Evolutionary conservation across 1,284 basidiomycete genomes (phyloP).

Genomic region (Butyriboletus appendiculatus): DNA sequence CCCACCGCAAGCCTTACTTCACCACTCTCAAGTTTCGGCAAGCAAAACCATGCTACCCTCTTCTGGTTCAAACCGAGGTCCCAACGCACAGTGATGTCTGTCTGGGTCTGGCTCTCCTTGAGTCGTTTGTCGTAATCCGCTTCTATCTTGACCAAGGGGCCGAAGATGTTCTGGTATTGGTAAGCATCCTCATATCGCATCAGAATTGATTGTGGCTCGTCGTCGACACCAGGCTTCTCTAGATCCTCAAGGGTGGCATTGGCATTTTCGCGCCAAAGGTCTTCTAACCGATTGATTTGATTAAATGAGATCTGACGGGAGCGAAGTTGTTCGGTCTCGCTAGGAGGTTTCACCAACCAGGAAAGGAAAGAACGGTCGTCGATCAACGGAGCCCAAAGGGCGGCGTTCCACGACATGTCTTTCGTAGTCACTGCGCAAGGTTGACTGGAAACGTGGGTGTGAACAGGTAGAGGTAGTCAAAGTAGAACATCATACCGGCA

Average conservation of each 20-base stretch:
- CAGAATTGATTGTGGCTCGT: constrained; percentile 92
- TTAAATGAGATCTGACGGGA: constrained; percentile 95
- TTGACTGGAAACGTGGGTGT: constrained; percentile 57
- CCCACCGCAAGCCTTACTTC: constrained; percentile 97
- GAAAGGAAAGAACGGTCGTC: constrained; percentile 98
- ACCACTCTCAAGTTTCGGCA: constrained; percentile 97
- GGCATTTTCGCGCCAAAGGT: constrained; percentile 97
- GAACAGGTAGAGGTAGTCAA: constrained; percentile 4
- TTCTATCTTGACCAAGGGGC: constrained; percentile 98
- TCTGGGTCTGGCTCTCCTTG: constrained; percentile 98
- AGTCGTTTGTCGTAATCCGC: constrained; percentile 98
- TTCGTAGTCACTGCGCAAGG: constrained; percentile 97
- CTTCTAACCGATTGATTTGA: constrained; percentile 97
- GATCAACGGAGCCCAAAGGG: constrained; percentile 97
- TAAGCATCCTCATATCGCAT: constrained; percentile 97
- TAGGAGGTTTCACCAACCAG: constrained; percentile 98
- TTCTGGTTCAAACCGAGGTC: constrained; percentile 98
- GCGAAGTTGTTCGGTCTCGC: constrained; percentile 92
- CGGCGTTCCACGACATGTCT: constrained; percentile 98
- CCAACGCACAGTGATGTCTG: constrained; percentile 95
- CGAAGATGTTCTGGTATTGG: constrained; percentile 99
- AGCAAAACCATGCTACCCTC: constrained; percentile 93
- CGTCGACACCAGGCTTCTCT: constrained; percentile 94
- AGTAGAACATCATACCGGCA: constrained; percentile 69
- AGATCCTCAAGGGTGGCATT: constrained; percentile 94